Conservation (phyloP, 179 eudicot genomes). For the Patellifolia procumbens region DNA sequence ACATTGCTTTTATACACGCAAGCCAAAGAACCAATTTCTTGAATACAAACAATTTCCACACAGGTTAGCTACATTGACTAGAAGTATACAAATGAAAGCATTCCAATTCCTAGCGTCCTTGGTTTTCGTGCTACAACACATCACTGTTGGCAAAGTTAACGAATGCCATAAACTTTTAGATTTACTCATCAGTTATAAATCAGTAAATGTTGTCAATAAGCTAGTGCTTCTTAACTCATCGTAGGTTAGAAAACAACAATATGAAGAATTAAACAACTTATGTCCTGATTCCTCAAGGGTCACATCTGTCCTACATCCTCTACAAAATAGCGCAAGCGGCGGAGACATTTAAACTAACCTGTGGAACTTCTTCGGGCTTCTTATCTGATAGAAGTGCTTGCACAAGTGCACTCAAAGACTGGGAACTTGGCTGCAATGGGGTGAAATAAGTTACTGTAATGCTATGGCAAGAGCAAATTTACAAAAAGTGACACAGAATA, state of each 20-base stretch:
- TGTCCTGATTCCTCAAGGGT: not conserved
- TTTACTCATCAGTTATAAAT: not conserved
- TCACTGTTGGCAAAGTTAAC: not conserved
- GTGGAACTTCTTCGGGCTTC: constrained; percentile 93
- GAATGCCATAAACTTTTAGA: not conserved
- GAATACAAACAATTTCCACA: not conserved
- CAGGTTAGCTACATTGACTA: not conserved
- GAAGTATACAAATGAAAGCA: not conserved
- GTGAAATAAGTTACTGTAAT: constrained; percentile 15
- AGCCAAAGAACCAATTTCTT: not conserved
- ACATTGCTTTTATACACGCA: not conserved
- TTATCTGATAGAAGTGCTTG: constrained; percentile 75
- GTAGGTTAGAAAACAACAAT: too few species aligned
- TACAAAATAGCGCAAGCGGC: not conserved
- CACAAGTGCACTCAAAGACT: constrained; percentile 77
- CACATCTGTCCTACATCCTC: too few species aligned
- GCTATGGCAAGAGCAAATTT: constrained; percentile 1
- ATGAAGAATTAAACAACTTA: not conserved
- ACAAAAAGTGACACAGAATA: constrained; percentile 11
- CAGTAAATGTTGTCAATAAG: not conserved
- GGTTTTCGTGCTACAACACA: not conserved
- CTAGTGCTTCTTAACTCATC: too few species aligned
- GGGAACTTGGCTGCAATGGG: constrained; percentile 59
- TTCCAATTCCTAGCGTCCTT: not conserved
- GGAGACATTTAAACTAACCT: constrained; percentile 44